Evolutionary conservation across 345 rosid species (phyloP).

Genomic region (Aurinia saxatilis): DNA sequence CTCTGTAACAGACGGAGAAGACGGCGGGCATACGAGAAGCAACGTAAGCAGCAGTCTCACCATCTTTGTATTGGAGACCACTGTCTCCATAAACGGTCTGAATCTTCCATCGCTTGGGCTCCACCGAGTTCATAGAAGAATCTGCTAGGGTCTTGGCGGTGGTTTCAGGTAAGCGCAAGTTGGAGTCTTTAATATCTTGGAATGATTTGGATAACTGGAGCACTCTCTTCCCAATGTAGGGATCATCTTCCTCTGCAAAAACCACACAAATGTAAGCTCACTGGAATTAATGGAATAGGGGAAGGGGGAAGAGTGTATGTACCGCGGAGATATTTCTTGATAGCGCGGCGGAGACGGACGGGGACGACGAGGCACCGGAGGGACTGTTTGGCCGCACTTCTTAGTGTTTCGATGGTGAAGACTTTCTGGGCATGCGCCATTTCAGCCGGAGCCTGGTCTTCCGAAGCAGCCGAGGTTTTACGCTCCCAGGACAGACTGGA

Average conservation of each 20-base stretch:
- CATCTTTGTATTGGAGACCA: slow-evolving; percentile 66
- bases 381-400: slow-evolving; percentile 69
- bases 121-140: slow-evolving; percentile 78
- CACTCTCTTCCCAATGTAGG: slow-evolving; percentile 75
- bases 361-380: slow-evolving; percentile 62
- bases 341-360: slow-evolving; percentile 84
- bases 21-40: slow-evolving; percentile 99
- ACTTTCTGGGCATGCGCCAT: slow-evolving; percentile 47
- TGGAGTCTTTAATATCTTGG: slow-evolving; percentile 55
- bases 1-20: slow-evolving; percentile 75
- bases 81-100: slow-evolving; percentile 79
- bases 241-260: slow-evolving; percentile 64
- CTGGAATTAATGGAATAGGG: no score
- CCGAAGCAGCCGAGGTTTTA: slow-evolving; percentile 11
- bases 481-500: neutral
- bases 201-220: slow-evolving; percentile 62
- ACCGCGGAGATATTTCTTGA: slow-evolving; percentile 75
- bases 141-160: slow-evolving; percentile 66
- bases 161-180: slow-evolving; percentile 42
- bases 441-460: slow-evolving; percentile 4
- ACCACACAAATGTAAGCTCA: no score
- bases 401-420: slow-evolving; percentile 49
- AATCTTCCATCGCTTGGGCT: slow-evolving; percentile 81
- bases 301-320: neutral
- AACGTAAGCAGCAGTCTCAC: slow-evolving; percentile 78